Evolutionary conservation across 345 rosid species (phyloP), one percentile per base, ranked within the genome.

Genomic region (Cochlearia excelsa): DNA sequence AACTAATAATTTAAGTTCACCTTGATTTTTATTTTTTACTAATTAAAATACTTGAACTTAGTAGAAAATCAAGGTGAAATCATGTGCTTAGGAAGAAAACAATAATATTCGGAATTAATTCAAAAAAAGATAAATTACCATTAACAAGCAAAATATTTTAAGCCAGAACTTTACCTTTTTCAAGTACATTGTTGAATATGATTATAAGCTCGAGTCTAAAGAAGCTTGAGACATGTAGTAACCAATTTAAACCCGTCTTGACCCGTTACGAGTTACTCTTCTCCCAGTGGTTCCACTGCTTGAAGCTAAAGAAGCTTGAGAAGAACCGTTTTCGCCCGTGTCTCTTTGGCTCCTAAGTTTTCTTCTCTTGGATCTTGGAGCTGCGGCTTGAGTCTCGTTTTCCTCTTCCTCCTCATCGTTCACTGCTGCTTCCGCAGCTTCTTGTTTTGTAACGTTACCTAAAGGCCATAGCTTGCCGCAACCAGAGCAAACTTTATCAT

Each of bases 391-490:
- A 27, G 67, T 51, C 8, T 61, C 77, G 51, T 67, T 39, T 40
- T 74, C 70, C 71, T 82, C 81, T 39, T 77, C 70, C 58, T 80
- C 81, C 11, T 79, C 76, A 55, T 80, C 71, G 27, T 54, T 77
- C 58, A 59, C 53, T 57, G 71, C 82, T 51, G 63, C 80, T 53
- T 77, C 91, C 11, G 62, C 43, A 30, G 76, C 74, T 79, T 86
- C 92, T 9, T 34, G 53, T 70, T 79, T 69, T 9, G 87, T 68
- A n/a, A 56, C 8, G 35, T 46, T 47, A 55, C 57, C 73, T 46
- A 69, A 41, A 30, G 47, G 76, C 93, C 98, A 86, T 44, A 63
- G 73, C 63, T 57, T 74, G 28, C 81, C 80, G 59, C 96, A 92
- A 39, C 82, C 68, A 33, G 93, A 81, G 63, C 98, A 92, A 39